These are phyloP conservation scores for Tetramitus jugosus DNA, from an alignment of 208 protist species.

Conservation along the genomic window DNA sequence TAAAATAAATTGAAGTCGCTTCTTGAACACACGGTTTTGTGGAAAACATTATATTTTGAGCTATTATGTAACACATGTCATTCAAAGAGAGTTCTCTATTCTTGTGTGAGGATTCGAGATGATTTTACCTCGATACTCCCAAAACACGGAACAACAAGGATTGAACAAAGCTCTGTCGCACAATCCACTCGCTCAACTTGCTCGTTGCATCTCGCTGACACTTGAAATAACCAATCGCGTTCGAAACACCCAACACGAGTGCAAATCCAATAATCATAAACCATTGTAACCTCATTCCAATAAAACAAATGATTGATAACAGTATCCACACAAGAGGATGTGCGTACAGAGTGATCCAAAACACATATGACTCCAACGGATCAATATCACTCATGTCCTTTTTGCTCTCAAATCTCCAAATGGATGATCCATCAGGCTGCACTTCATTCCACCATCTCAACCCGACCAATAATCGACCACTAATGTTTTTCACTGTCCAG, in stretches of 20 bases:
- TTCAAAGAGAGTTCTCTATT: too few relatives aligned
- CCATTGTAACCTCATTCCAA: conserved; percentile 1
- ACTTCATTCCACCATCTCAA: conserved; percentile 59
- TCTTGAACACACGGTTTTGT: too few relatives aligned
- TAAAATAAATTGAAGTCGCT: not conserved
- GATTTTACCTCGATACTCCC: too few relatives aligned
- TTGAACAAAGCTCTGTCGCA: too few relatives aligned
- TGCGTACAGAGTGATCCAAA: not conserved
- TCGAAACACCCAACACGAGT: not conserved
- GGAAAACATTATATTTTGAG: too few relatives aligned
- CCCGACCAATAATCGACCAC: conserved; percentile 49
- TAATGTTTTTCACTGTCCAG: conserved; percentile 54
- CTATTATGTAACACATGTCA: too few relatives aligned
- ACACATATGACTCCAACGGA: not conserved
- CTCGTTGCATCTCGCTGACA: not conserved
- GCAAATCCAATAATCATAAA: conserved; percentile 6
- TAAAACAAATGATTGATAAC: not conserved
- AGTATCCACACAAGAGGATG: conserved; percentile 22
- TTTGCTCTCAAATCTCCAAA: conserved; percentile 55
- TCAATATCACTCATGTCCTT: not conserved
- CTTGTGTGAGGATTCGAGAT: too few relatives aligned
- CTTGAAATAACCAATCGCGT: not conserved
- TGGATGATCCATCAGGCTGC: conserved; percentile 45
- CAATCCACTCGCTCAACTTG: too few relatives aligned
- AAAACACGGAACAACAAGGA: too few relatives aligned